Percentiles rank a stretch among this genome's conserved stretches.
These are phyloP conservation scores for Exophiala phaeomuriformis DNA, from an alignment of 2,329 filamentous ascomycete species.

Conservation along the genomic window DNA sequence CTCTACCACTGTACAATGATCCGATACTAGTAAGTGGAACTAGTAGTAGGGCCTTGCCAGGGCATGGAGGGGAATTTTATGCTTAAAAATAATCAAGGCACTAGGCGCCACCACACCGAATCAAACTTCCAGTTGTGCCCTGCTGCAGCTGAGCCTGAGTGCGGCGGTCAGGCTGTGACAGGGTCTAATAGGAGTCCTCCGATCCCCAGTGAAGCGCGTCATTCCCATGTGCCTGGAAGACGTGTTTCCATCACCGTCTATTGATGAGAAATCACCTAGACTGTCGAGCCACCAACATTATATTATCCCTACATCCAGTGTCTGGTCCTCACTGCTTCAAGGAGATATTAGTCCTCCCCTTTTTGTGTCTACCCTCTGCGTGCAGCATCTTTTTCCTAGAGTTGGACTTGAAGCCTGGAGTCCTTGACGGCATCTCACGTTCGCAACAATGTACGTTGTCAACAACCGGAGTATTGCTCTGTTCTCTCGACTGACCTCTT, in stretches of 20 bases:
- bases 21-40: too few species aligned
- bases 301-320: too few species aligned
- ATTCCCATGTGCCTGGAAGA: background rate
- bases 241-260: background rate
- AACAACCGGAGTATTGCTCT: background rate
- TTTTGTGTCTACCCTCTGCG: too few species aligned
- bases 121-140: too few species aligned
- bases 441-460: background rate
- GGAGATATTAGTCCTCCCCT: too few species aligned
- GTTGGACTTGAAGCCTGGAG: too few species aligned
- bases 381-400: too few species aligned
- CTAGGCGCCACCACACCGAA: background rate
- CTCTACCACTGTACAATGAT: too few species aligned
- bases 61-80: background rate
- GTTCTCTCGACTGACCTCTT: conserved; percentile 2
- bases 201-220: background rate
- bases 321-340: too few species aligned
- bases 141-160: too few species aligned
- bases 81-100: background rate
- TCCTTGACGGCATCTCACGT: background rate
- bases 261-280: conserved; percentile 5
- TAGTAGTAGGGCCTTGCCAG: too few species aligned
- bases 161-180: background rate
- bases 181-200: too few species aligned
- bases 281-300: background rate